phyloP scores from a whole-genome alignment of 768 basidiomycete species.

The Candolleomyces efflorescens region DNA sequence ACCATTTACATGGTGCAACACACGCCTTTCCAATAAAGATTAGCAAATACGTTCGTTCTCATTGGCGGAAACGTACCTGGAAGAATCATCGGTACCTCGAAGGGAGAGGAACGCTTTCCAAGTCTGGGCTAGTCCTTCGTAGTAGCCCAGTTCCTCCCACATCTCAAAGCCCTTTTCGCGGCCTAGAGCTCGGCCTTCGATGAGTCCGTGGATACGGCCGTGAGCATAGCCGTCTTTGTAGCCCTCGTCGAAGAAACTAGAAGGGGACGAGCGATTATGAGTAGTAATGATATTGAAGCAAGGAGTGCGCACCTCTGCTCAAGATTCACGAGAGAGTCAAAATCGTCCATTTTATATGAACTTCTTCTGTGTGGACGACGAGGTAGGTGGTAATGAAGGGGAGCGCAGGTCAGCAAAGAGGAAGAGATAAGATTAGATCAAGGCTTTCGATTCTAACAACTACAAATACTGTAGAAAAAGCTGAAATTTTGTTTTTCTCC shows the following conservation, averaged over 20 bases:
- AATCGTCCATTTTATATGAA: background rate
- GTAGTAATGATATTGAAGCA: background rate
- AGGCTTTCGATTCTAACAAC: background rate
- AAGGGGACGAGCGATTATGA: background rate
- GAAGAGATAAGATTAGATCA: constrained; percentile 7
- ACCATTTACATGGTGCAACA: constrained; percentile 57
- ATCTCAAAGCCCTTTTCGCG: constrained; percentile 90
- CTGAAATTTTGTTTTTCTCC: background rate
- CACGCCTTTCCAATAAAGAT: constrained; percentile 37
- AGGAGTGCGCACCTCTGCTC: constrained; percentile 3
- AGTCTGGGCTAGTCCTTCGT: constrained; percentile 76
- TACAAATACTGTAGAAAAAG: background rate
- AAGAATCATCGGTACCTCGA: constrained; percentile 32
- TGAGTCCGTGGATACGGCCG: constrained; percentile 84
- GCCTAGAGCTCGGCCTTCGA: constrained; percentile 88
- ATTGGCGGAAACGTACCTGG: constrained; percentile 36
- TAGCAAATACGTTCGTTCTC: too few relatives aligned
- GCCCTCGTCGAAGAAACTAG: constrained; percentile 78
- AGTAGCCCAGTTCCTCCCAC: constrained; percentile 96
- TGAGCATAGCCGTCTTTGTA: constrained; percentile 77
- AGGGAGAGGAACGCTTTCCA: constrained; percentile 55
- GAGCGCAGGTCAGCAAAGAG: background rate
- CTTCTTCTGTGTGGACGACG: background rate
- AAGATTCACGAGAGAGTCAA: constrained; percentile 7
- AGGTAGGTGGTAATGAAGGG: background rate